A percentile compares a stretch with the other conserved stretches of the same genome.
Evolutionary conservation across 345 rosid species (phyloP).

Genomic region (Rhodamnia argentea): DNA sequence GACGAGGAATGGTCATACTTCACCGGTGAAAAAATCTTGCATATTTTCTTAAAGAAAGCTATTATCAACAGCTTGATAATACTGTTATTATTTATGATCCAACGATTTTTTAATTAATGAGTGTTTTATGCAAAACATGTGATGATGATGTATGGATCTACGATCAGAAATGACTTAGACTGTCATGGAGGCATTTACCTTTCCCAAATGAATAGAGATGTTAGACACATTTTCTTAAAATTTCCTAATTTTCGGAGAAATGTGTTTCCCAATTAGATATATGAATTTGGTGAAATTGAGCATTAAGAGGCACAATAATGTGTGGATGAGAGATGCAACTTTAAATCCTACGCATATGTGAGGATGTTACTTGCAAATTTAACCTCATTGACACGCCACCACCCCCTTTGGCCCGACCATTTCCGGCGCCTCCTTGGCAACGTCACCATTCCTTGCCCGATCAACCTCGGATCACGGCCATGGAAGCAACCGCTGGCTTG

Average conservation of each 20-base stretch:
- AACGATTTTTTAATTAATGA: too few species aligned
- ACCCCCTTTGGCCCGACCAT: neutral
- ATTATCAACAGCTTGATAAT: too few species aligned
- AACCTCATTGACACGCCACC: neutral
- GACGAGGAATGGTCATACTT: neutral
- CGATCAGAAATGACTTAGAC: too few species aligned
- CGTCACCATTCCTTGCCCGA: neutral
- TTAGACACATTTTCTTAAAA: neutral
- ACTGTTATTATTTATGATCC: too few species aligned
- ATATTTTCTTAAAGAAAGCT: neutral
- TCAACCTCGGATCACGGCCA: neutral
- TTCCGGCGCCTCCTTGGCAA: neutral
- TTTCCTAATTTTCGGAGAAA: neutral
- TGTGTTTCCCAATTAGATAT: neutral
- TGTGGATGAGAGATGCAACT: neutral
- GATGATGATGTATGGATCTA: too few species aligned
- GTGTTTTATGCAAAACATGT: too few species aligned
- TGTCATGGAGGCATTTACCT: too few species aligned
- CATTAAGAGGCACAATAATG: fast-evolving
- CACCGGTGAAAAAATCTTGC: neutral
- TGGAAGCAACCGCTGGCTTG: neutral
- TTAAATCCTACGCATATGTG: neutral
- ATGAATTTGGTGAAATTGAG: neutral
- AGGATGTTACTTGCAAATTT: neutral
- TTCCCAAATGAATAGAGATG: neutral